These are phyloP conservation scores for Neofusicoccum parvum DNA, from an alignment of 2,329 filamentous ascomycete species.

Conservation along the genomic window DNA sequence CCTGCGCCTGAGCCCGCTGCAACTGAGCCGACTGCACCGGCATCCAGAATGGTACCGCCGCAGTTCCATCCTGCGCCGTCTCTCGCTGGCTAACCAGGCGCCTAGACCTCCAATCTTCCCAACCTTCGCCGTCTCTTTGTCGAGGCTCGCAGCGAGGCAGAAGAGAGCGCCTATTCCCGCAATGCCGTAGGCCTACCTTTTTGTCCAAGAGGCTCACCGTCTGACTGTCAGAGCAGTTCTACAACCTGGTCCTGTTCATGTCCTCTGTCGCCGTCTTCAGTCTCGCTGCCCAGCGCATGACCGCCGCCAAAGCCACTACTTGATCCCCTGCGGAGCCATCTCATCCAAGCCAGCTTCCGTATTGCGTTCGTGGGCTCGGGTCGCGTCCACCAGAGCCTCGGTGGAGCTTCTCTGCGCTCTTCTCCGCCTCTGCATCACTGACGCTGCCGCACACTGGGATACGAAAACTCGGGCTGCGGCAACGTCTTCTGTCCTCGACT, in stretches of 20 bases:
- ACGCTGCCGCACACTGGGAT: too few species aligned
- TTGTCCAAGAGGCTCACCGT: not conserved
- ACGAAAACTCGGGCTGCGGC: too few species aligned
- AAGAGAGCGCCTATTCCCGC: slow-evolving; percentile 91
- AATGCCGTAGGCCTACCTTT: slow-evolving; percentile 69
- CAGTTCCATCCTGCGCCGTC: not conserved
- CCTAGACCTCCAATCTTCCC: slow-evolving; percentile 73
- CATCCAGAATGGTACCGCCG: not conserved
- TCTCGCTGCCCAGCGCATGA: slow-evolving; percentile 85
- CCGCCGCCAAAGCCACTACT: slow-evolving; percentile 26
- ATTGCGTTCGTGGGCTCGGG: too few species aligned
- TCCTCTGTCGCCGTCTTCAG: slow-evolving; percentile 95
- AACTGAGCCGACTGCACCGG: not conserved
- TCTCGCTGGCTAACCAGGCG: not conserved
- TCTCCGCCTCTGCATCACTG: too few species aligned
- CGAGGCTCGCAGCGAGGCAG: slow-evolving; percentile 86
- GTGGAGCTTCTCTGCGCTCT: too few species aligned
- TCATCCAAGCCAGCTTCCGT: too few species aligned
- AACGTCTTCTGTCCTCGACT: too few species aligned
- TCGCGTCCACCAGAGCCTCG: too few species aligned
- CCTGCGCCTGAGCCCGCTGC: not conserved
- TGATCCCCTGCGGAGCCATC: not conserved
- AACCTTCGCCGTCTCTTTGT: slow-evolving; percentile 97
- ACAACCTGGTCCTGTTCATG: slow-evolving; percentile 95
- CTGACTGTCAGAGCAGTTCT: slow-evolving; percentile 66